Evolutionary conservation across 148 eudicot species (phyloP).

Genomic region (Heliosperma pusillum): DNA sequence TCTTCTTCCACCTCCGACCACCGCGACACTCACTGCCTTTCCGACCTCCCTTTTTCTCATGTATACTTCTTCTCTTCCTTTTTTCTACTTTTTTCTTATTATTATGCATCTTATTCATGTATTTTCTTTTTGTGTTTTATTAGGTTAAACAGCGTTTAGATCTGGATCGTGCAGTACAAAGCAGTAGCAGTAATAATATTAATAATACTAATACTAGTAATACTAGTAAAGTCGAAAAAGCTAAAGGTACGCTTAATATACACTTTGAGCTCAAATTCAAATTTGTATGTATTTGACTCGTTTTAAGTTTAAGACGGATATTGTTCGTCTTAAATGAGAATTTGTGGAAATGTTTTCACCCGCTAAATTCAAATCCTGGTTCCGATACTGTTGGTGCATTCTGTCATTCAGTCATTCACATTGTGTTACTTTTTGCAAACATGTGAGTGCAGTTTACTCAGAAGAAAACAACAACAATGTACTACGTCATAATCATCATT

Average conservation of each 20-base stretch:
- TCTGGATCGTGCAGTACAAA: constrained; percentile 21
- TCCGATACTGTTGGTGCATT: background rate
- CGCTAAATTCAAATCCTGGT: too few relatives aligned
- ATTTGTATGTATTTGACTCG: background rate
- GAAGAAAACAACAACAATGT: constrained; percentile 38
- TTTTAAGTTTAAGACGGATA: too few relatives aligned
- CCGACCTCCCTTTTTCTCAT: constrained; percentile 20
- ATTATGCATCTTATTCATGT: background rate
- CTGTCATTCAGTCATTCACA: constrained; percentile 7
- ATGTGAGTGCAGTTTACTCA: constrained; percentile 35
- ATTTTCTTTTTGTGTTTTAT: constrained; percentile 3
- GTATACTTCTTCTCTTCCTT: background rate
- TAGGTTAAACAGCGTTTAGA: constrained; percentile 60
- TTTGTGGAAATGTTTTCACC: too few relatives aligned
- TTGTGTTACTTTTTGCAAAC: constrained; percentile 13
- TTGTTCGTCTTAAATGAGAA: too few relatives aligned
- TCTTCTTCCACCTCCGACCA: constrained; percentile 78
- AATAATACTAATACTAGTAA: constrained; percentile 22
- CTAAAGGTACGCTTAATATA: constrained; percentile 46
- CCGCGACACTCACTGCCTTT: constrained; percentile 61
- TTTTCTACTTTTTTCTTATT: background rate
- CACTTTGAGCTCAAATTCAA: background rate
- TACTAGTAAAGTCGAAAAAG: constrained; percentile 50
- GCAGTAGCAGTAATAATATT: constrained; percentile 6
- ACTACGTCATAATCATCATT: background rate